Evolutionary conservation across 129 eudicot genomes (phyloP).

Genomic region (Flaveria bidentis): DNA sequence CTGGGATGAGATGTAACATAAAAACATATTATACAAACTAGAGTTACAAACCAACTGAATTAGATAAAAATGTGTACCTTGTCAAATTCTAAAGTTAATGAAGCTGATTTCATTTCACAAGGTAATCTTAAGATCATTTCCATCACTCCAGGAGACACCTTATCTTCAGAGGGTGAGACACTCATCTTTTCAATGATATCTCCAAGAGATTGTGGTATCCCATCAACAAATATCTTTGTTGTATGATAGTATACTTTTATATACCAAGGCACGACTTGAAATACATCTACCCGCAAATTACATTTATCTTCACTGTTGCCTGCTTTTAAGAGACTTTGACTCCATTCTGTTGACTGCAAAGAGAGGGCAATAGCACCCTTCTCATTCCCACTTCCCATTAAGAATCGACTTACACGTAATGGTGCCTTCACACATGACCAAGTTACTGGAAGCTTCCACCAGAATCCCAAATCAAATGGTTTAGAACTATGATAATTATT

Average conservation of each 20-base stretch:
- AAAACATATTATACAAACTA: neutral
- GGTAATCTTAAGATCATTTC: conserved; percentile 74
- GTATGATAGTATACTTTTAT: conserved; percentile 93
- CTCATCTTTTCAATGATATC: conserved; percentile 55
- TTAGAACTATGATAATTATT: conserved; percentile 45
- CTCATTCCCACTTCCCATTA: conserved; percentile 97
- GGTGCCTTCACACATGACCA: conserved; percentile 90
- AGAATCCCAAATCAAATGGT: conserved; percentile 70
- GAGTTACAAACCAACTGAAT: neutral
- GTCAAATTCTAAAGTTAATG: conserved; percentile 82
- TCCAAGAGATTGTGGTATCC: conserved; percentile 42
- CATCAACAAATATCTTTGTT: conserved; percentile 63
- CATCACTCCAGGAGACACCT: conserved; percentile 93
- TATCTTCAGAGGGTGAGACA: conserved; percentile 96
- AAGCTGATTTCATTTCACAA: conserved; percentile 77
- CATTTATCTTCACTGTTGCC: conserved; percentile 42
- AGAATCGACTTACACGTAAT: conserved; percentile 67
- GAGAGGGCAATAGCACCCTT: conserved; percentile 91
- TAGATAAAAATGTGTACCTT: conserved; percentile 56
- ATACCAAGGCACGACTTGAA: conserved; percentile 99
- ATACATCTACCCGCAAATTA: conserved; percentile 58
- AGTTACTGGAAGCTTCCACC: conserved; percentile 74
- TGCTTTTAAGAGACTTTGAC: conserved; percentile 34
- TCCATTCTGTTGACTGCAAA: conserved; percentile 54
- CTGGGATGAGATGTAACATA: conserved; percentile 20